Evolutionary conservation across 1,284 basidiomycete species (phyloP).

Genomic region (Puccinia triticina): DNA sequence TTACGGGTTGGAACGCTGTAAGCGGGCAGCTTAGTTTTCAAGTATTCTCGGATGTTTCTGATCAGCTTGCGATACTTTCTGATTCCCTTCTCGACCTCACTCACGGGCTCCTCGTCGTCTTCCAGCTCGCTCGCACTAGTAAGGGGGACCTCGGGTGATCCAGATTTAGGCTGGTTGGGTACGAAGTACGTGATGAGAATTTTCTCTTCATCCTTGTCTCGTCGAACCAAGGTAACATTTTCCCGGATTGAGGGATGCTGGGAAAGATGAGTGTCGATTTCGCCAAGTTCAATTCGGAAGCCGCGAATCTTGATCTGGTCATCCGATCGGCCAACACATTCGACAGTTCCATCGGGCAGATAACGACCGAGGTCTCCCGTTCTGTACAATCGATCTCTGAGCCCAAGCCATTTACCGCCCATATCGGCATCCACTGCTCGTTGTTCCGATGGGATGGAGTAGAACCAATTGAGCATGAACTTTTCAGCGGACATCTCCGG

Average conservation of each 20-base stretch:
- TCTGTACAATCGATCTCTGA: constrained; percentile 96
- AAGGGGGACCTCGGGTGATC: constrained; percentile 65
- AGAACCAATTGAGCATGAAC: constrained; percentile 91
- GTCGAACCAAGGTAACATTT: constrained; percentile 92
- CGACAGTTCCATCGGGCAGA: constrained; percentile 87
- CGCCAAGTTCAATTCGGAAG: constrained; percentile 97
- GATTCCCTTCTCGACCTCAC: constrained; percentile 71
- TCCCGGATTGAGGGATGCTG: constrained; percentile 91
- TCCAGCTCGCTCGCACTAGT: constrained; percentile 68
- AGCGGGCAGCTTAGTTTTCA: constrained; percentile 94
- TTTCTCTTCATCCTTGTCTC: constrained; percentile 99
- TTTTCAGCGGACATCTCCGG: constrained; percentile 81
- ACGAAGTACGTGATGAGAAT: constrained; percentile 98
- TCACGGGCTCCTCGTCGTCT: constrained; percentile 67
- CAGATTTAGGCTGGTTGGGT: constrained; percentile 67
- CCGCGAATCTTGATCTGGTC: constrained; percentile 99
- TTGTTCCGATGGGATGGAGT: constrained; percentile 60
- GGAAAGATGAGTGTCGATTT: constrained; percentile 95
- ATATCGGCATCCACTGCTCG: constrained; percentile 66
- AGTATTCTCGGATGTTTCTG: constrained; percentile 88
- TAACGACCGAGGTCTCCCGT: constrained; percentile 96
- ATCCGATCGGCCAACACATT: constrained; percentile 95
- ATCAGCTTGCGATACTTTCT: constrained; percentile 83
- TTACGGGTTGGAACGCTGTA: constrained; percentile 85
- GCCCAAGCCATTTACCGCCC: constrained; percentile 79